Conservation (phyloP, 1,139 yeast species). For the Kluyveromyces sp. region DNA sequence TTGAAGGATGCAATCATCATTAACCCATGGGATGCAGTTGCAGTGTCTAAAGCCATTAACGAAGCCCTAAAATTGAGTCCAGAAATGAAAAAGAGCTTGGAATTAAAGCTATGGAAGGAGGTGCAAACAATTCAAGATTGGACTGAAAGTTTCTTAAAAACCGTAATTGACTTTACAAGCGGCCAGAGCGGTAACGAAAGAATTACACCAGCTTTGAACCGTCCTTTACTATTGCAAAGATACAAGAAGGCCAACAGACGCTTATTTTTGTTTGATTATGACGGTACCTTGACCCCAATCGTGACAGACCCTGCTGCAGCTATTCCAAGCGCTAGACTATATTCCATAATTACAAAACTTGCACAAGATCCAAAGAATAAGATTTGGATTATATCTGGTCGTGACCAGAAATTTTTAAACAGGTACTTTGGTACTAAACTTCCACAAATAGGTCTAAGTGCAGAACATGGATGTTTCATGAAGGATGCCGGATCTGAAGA, state of each 20-base stretch:
- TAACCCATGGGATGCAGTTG: constrained; percentile 95
- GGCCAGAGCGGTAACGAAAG: constrained; percentile 30
- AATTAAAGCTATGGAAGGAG: constrained; percentile 48
- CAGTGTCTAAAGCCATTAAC: constrained; percentile 79
- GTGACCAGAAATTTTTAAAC: constrained; percentile 85
- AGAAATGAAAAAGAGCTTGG: constrained; percentile 37
- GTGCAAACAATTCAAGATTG: constrained; percentile 78
- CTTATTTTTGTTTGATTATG: constrained; percentile 86
- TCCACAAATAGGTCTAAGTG: constrained; percentile 67
- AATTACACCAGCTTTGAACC: constrained; percentile 75
- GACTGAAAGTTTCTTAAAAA: constrained; percentile 54
- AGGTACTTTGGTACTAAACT: constrained; percentile 74
- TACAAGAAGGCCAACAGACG: constrained; percentile 60
- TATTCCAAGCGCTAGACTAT: constrained; percentile 73
- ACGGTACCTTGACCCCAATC: constrained; percentile 94
- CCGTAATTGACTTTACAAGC: constrained; percentile 15
- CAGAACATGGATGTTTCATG: constrained; percentile 97
- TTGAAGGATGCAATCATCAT: constrained; percentile 74
- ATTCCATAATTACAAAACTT: constrained; percentile 50
- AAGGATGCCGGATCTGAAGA: constrained; percentile 50
- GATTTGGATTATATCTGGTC: constrained; percentile 93
- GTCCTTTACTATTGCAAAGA: constrained; percentile 54
- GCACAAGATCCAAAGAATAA: constrained; percentile 73
- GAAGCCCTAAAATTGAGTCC: constrained; percentile 50
- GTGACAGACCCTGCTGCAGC: constrained; percentile 98